Evolutionary conservation across 2,329 filamentous ascomycete genomes (phyloP).

Genomic region (Epichloe brachyelytri): DNA sequence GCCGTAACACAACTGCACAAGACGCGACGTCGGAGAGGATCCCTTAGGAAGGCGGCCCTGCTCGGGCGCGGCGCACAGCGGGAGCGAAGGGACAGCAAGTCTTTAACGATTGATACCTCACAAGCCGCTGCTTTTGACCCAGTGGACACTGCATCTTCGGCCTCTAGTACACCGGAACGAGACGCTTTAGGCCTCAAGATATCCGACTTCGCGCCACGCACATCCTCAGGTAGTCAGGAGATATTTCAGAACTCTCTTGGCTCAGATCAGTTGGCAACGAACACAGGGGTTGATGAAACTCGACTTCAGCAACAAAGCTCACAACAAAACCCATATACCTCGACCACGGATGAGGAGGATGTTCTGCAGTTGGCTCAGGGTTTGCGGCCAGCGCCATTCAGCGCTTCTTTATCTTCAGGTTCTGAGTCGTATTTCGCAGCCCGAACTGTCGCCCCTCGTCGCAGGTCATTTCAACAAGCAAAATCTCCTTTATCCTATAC

Average conservation of each 20-base stretch:
- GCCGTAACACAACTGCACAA: slow-evolving; percentile 28
- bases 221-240: slow-evolving; percentile 34
- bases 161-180: slow-evolving; percentile 13
- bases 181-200: slow-evolving; percentile 33
- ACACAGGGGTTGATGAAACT: slow-evolving; percentile 4
- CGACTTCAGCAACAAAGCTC: slow-evolving; percentile 11
- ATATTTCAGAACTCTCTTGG: slow-evolving; percentile 17
- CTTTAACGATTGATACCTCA: slow-evolving; percentile 29
- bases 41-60: slow-evolving; percentile 74
- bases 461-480: slow-evolving; percentile 37
- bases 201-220: slow-evolving; percentile 31
- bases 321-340: slow-evolving; percentile 31
- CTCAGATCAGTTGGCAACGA: slow-evolving; percentile 10
- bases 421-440: slow-evolving; percentile 50
- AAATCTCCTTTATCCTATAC: slow-evolving; percentile 49
- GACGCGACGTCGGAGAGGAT: slow-evolving; percentile 63
- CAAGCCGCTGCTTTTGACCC: slow-evolving; percentile 14
- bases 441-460: slow-evolving; percentile 28
- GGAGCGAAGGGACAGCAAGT: slow-evolving; percentile 40
- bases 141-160: slow-evolving; percentile 10
- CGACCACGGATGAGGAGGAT: slow-evolving; percentile 75
- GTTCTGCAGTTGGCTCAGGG: slow-evolving; percentile 48
- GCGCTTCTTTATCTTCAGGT: slow-evolving; percentile 37
- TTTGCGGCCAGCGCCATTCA: slow-evolving; percentile 29
- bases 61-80: slow-evolving; percentile 59